These are phyloP conservation scores for Ganoderma boninense DNA, from an alignment of 1,284 basidiomycete genomes.

Conservation along the genomic window DNA sequence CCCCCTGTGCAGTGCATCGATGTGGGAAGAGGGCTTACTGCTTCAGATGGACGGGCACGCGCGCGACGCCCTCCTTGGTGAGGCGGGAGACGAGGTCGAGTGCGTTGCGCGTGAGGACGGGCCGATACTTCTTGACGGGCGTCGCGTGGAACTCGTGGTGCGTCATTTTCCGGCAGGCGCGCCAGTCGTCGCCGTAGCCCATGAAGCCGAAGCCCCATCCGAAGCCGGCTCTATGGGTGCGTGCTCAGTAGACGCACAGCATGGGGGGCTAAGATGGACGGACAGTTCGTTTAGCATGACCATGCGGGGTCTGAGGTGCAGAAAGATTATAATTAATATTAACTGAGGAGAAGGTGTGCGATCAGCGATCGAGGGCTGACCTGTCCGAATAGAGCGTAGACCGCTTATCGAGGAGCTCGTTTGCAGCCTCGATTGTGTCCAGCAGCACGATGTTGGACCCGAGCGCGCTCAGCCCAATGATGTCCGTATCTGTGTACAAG, in stretches of 20 bases:
- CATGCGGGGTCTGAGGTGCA: conserved; percentile 41
- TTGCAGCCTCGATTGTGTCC: conserved; percentile 45
- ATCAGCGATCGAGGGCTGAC: no score
- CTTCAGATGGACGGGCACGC: conserved; percentile 30
- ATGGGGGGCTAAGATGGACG: conserved; percentile 2
- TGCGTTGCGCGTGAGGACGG: conserved; percentile 34
- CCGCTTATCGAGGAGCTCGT: conserved; percentile 33
- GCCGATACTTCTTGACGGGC: conserved; percentile 25
- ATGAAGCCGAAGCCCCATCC: conserved; percentile 46
- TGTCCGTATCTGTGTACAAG: conserved; percentile 26
- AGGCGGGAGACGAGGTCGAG: conserved; percentile 44
- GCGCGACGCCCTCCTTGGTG: conserved; percentile 29
- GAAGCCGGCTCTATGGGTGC: conserved; percentile 46
- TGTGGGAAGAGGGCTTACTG: conserved; percentile 30
- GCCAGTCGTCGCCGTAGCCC: conserved; percentile 52
- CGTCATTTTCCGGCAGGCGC: conserved; percentile 46
- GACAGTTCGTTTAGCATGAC: conserved; percentile 47
- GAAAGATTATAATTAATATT: no score
- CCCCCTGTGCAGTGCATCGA: no score
- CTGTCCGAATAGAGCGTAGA: conserved; percentile 33
- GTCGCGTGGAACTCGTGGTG: conserved; percentile 36
- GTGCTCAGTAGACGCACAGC: neutral
- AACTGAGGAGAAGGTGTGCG: no score
- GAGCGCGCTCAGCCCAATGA: conserved; percentile 31
- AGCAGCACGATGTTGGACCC: conserved; percentile 47